Evolutionary conservation across 2,329 filamentous ascomycete species (phyloP).

Genomic region (Cladophialophora yegresii): DNA sequence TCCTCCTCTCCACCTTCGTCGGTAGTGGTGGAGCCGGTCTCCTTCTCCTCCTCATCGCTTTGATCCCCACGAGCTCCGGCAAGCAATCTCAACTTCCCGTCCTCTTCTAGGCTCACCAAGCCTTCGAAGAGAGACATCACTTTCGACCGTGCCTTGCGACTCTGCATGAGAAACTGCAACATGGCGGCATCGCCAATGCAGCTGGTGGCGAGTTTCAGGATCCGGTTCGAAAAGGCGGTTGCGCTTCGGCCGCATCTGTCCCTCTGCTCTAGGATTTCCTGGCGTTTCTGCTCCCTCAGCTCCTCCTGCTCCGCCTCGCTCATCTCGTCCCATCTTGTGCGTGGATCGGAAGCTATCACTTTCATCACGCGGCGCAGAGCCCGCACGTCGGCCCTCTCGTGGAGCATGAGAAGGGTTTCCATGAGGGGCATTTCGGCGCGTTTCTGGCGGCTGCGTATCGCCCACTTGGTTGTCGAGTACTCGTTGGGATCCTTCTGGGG

Average conservation of each 20-base stretch:
- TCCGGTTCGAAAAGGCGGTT: neutral
- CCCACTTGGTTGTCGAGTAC: neutral
- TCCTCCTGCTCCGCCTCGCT: neutral
- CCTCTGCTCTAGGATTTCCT: neutral
- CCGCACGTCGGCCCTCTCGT: neutral
- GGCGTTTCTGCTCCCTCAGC: neutral
- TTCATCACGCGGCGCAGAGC: neutral
- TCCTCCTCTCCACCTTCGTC: neutral
- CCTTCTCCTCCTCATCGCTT: neutral
- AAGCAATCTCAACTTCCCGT: neutral
- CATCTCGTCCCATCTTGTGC: neutral
- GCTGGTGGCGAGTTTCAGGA: neutral
- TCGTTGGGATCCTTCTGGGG: neutral
- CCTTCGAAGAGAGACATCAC: neutral
- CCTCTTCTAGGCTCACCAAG: neutral
- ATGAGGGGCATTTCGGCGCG: neutral
- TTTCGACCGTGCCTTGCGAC: neutral
- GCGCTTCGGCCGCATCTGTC: neutral
- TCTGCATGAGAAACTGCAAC: conserved; percentile 4
- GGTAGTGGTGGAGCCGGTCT: neutral
- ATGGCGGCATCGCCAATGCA: neutral
- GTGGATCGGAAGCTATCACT: neutral
- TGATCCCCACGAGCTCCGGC: neutral
- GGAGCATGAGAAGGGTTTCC: neutral
- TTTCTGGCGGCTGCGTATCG: neutral